Conservation (phyloP, 108 stramenopile genomes). For the Fragilariopsis cylindrus region DNA sequence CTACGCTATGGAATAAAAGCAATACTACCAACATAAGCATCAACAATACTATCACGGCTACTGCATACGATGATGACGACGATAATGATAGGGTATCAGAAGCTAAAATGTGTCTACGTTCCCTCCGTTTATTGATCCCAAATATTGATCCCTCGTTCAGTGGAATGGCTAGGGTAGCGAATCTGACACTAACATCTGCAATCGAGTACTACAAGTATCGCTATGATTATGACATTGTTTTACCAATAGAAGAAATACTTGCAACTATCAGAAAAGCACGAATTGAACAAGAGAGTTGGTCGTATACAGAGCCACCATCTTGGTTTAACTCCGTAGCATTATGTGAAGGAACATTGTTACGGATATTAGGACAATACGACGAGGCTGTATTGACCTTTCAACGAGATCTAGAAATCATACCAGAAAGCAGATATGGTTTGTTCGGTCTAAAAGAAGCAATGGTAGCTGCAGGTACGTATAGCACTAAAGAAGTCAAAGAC, state of each 20-base stretch:
- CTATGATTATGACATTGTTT: too few species aligned
- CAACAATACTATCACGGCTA: neutral
- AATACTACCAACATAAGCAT: neutral
- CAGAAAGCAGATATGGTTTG: slow-evolving; percentile 1
- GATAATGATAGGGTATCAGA: neutral
- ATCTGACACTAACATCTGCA: neutral
- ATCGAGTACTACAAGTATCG: neutral
- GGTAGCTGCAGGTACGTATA: neutral
- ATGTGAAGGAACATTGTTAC: slow-evolving; percentile 8
- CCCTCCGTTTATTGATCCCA: neutral
- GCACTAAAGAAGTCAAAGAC: neutral
- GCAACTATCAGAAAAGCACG: neutral
- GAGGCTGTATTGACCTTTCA: neutral
- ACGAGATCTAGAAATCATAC: neutral
- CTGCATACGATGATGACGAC: neutral
- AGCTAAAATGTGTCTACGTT: neutral
- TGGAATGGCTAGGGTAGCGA: neutral
- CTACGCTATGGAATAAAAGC: neutral
- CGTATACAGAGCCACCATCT: slow-evolving; percentile 4
- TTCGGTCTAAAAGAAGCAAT: neutral
- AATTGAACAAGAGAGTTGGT: slow-evolving; percentile 9
- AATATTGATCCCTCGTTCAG: neutral
- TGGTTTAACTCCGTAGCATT: neutral
- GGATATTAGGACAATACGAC: neutral
- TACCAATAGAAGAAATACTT: neutral